These are phyloP conservation scores for Epichloe uncinata DNA, from an alignment of 2,329 filamentous ascomycete genomes.

Conservation along the genomic window DNA sequence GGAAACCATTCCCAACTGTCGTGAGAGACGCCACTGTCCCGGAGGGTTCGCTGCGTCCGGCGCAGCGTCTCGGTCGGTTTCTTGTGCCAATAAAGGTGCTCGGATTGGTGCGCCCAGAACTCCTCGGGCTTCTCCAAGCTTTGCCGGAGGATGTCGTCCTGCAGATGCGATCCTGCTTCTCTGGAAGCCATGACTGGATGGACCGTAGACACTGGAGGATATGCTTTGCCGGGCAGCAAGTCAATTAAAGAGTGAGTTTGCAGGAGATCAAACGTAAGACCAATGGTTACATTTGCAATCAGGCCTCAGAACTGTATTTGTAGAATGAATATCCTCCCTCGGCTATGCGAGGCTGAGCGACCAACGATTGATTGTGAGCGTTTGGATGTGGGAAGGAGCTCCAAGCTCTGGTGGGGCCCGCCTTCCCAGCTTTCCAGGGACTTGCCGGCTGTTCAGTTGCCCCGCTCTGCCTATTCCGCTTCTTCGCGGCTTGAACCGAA, in stretches of 20 bases:
- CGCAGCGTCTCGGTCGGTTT: conserved; percentile 51
- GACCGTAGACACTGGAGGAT: not conserved
- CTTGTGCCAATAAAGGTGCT: conserved; percentile 69
- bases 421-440: not conserved
- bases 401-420: not conserved
- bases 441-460: not conserved
- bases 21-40: conserved; percentile 48
- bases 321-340: not conserved
- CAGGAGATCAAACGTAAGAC: not conserved
- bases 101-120: conserved; percentile 67
- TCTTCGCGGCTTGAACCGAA: not conserved
- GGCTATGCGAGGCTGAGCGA: not conserved
- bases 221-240: no score
- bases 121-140: conserved; percentile 56
- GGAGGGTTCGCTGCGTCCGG: conserved; percentile 48
- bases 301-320: not conserved
- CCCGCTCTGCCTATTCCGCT: not conserved
- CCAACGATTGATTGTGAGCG: not conserved
- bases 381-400: not conserved
- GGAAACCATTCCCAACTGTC: conserved; percentile 84
- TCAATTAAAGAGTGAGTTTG: not conserved
- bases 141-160: conserved; percentile 36
- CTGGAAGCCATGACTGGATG: conserved; percentile 3
- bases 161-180: conserved; percentile 17
- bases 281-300: not conserved